Evolutionary conservation across 768 basidiomycete genomes (phyloP), one percentile per base, ranked within the genome.

Genomic region (Amanita exitialis): DNA sequence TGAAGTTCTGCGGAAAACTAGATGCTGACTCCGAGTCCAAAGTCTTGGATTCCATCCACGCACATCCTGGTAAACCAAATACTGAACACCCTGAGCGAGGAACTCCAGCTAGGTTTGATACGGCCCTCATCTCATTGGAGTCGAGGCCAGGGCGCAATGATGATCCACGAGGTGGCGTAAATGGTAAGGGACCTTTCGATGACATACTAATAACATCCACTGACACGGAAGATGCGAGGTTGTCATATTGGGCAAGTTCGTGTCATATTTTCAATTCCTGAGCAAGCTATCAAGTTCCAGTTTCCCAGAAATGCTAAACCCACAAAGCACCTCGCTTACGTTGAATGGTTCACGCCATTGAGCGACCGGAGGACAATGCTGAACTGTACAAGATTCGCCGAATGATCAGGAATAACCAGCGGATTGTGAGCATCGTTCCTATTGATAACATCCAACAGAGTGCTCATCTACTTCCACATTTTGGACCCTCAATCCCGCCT

Each of bases 401-500:
- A 36, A 23, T 15, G 9, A 47, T 47, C 28, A 15, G 25, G 20
- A 12, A 39, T 21, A 18, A 30, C 13, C n/a, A 28, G 37, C 12
- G 13, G 21, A 20, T 39, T 49, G 35, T 9, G 4, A 49, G 48
- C 36, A 23, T 64, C 3, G 46, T 64, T 44, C 49, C 49, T 0
- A 38, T 63, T 2, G 3, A 21, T 1, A 4, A 51, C 3, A 59
- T 64, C 10, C 48, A 41, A 2, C 51, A 60, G 0, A 58, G 55
- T 18, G 54, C 52, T 8, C 62, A 64, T 42, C 44, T 65, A 2
- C 50, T 58, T 18, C 64, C 61, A 0, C 49, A 56, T 5, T 62
- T 59, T 39, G 61, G 59, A 6, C 41, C 44, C 0, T 36, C 15
- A 5, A 51, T 44, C 4, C 59, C 59, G n/a, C 28, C 46, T 5